Evolutionary conservation across 768 basidiomycete genomes (phyloP), one percentile per base, ranked within the genome.

Genomic region (Kwoniella newhampshirensis): DNA sequence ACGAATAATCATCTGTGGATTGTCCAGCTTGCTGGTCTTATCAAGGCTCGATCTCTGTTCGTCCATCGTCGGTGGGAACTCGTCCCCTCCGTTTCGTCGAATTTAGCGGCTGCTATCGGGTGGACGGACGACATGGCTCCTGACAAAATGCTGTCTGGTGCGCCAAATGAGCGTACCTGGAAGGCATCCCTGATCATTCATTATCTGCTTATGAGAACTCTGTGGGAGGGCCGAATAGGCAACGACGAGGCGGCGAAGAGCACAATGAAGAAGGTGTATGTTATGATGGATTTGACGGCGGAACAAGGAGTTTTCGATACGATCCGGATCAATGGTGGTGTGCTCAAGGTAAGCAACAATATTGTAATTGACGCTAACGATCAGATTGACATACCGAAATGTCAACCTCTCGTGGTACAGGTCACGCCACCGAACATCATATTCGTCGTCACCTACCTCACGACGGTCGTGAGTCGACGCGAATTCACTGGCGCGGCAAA

Each of bases 171-270:
- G 4, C 32, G 30, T 2, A 25, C 39, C 5, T 64, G 63, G 63
- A 11, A 11, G n/a, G 35, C 51, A 2, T 43, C 44, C 1, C 11
- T 62, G 15, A 27, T 26, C 21, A 26, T 57, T 9, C 68, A 70
- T 11, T 65, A 60, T 45, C 36, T 70, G 9, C 36, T 57, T 8
- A 27, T 71, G 25, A 51, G 57, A 20, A 23, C 49, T 47, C 42
- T 71, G 4, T 68, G 60, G 62, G 62, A 66, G 51, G 66, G 66
- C 13, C 61, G 69, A 15, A 49, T 50, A 20, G 69, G 69, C 4
- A 54, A 61, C 21, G 69, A 65, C 43, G 25, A 13, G 4, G 32
- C 27, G 36, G 59, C 55, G 8, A 67, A 57, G 52, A 28, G 11
- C 5, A 26, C 61, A 15, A 42, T 67, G 37, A 63, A 64, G 28